phyloP scores from a whole-genome alignment of 805 yeast genomes.

The Saturnispora quitensis region DNA sequence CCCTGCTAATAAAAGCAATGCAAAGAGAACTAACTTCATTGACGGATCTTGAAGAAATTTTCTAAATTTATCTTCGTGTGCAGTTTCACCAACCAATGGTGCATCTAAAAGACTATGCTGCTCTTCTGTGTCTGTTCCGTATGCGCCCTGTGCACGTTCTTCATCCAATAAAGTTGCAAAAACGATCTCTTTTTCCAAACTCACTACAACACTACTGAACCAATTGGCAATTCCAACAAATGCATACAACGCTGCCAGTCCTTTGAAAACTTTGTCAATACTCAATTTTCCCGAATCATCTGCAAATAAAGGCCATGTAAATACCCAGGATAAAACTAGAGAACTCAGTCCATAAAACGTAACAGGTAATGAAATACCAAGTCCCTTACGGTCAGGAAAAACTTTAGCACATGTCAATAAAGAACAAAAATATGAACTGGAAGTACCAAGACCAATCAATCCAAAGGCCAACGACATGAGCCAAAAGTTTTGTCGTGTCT shows the following conservation, averaged over 20 bases:
- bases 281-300: conserved; percentile 29
- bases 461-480: conserved; percentile 42
- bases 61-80: conserved; percentile 21
- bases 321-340: conserved; percentile 57
- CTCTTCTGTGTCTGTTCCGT: conserved; percentile 3
- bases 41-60: conserved; percentile 41
- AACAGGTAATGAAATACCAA: conserved; percentile 84
- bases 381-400: conserved; percentile 65
- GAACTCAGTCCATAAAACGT: conserved; percentile 81
- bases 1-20: conserved; percentile 65
- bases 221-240: conserved; percentile 52
- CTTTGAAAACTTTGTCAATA: conserved; percentile 42
- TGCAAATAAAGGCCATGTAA: conserved; percentile 35
- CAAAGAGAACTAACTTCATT: conserved; percentile 52
- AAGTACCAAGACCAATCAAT: conserved; percentile 62
- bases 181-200: conserved; percentile 43
- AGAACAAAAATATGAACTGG: conserved; percentile 62
- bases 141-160: conserved; percentile 8
- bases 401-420: conserved; percentile 76
- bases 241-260: conserved; percentile 45
- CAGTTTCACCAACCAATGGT: conserved; percentile 3
- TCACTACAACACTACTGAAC: conserved; percentile 54
- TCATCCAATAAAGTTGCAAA: conserved; percentile 24
- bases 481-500: conserved; percentile 23
- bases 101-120: conserved; percentile 5